phyloP scores from a whole-genome alignment of 2,329 filamentous ascomycete species.

The Phoma sp. region DNA sequence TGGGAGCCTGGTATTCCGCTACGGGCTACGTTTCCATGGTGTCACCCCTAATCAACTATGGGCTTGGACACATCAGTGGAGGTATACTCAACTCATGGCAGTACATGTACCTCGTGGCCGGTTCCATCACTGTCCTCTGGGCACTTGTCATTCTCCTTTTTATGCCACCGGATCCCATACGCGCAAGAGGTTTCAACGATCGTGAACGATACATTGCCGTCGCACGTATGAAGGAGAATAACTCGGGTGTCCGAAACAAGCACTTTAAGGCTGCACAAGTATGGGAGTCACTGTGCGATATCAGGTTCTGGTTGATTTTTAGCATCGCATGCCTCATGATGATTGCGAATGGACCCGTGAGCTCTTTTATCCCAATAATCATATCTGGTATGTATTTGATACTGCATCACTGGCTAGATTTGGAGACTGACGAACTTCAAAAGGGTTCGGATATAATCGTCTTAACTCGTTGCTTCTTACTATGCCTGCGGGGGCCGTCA shows the following conservation, averaged over 20 bases:
- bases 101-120: conserved; percentile 43
- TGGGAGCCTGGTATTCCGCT: conserved; percentile 69
- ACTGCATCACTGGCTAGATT: accelerated
- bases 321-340: conserved; percentile 39
- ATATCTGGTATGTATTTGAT: conserved; percentile 21
- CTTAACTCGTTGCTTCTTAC: conserved; percentile 37
- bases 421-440: background rate
- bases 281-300: conserved; percentile 61
- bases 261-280: conserved; percentile 71
- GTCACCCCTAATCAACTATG: conserved; percentile 39
- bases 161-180: conserved; percentile 52
- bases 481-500: conserved; percentile 31
- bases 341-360: conserved; percentile 39
- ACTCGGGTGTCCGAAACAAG: conserved; percentile 74
- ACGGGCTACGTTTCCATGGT: conserved; percentile 47
- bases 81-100: conserved; percentile 32
- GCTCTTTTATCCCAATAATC: conserved; percentile 40
- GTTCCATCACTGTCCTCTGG: conserved; percentile 35
- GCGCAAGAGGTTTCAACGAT: conserved; percentile 43
- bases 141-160: conserved; percentile 44
- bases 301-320: conserved; percentile 58
- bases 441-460: conserved; percentile 33
- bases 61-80: conserved; percentile 39
- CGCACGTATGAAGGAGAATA: conserved; percentile 73
- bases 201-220: conserved; percentile 58